A percentile compares a stretch with the other conserved stretches of the same genome.
Evolutionary conservation across 208 protist species (phyloP).

Genomic region (Acanthamoeba healyi): DNA sequence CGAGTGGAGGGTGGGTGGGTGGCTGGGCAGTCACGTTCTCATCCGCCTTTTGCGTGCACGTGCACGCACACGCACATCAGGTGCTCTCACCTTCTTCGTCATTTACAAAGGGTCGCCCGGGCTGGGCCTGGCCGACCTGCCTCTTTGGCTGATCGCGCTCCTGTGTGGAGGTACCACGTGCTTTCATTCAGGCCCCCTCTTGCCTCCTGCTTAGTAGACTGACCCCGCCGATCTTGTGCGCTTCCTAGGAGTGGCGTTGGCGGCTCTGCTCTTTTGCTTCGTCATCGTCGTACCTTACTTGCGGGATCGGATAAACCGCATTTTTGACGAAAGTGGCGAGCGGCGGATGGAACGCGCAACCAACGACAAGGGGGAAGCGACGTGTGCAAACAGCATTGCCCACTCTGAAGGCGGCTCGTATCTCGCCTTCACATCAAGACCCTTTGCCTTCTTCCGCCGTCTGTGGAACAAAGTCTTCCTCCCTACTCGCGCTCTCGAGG

Average conservation of each 20-base stretch:
- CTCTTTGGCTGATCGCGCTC: neutral
- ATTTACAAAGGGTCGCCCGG: conserved; percentile 52
- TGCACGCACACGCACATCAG: neutral
- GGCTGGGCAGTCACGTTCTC: too few relatives aligned
- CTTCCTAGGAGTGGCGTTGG: neutral
- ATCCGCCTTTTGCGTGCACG: neutral
- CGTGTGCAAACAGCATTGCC: too few relatives aligned
- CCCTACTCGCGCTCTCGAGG: neutral
- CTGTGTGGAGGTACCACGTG: neutral
- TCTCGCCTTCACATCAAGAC: neutral
- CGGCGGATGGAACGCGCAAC: too few relatives aligned
- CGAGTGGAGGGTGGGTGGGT: too few relatives aligned
- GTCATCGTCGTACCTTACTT: neutral
- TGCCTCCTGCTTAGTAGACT: too few relatives aligned
- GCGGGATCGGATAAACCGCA: neutral
- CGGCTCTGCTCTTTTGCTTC: neutral
- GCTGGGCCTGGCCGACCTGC: conserved; percentile 9
- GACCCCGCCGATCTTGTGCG: too few relatives aligned
- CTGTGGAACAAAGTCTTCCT: neutral
- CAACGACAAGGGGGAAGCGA: neutral
- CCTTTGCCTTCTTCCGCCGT: neutral
- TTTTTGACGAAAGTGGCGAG: neutral
- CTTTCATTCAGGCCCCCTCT: neutral
- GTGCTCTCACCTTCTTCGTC: neutral
- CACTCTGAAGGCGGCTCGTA: neutral